Base-by-base conservation (phyloP, 805 yeast species). In the Blastobotrys terrestris region DNA sequence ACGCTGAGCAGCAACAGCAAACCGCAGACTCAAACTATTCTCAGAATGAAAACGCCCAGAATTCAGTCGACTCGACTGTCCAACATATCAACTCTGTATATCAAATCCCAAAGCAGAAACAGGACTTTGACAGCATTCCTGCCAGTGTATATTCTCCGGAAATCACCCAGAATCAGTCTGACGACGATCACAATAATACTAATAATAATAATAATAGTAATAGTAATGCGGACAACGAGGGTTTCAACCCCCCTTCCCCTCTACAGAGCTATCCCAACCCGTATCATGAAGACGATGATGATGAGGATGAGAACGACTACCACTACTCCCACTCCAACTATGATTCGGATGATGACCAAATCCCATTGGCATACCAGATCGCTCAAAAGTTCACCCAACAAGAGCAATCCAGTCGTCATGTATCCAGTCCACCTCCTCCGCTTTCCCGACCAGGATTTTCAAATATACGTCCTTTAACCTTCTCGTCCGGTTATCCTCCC, bases 381-480 rank as follows among this genome's bases (percentile, higher is more conserved):
- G 44, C 16, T 4, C 50, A 48, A 48, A 39, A 39, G 11, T 21
- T 44, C 16, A 16, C 16, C 8, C 6, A 16, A 44, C 15, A 18
- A 16, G 15, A 7, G 5, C 39, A 5, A 8, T 44, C 21, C 16
- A n/a, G 8, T 6, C 31, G 7, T 41, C 44, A 46, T 46, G 46
- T 46, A 26, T 15, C 19, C 31, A 19, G 46, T 48, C 31, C 40
- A 22, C 39, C 46, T 21, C 44, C 22, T 4, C 48, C 48, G 4
- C 20, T 46, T 14, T 39, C 15, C 15, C n/a, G 18, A 6, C 48
- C 48, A 21, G 48, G 48, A n/a, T 46, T 46, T 46, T 46, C 48
- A 50, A 48, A 31, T 43, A 44, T 44, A n/a, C 31, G 18, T 26
- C 52, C 48, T 16, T 16, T 44, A 44, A 26, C 44, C n/a, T 31